Percentiles rank a stretch among this genome's conserved stretches.
Evolutionary conservation across 2,329 filamentous ascomycete genomes (phyloP).

Genomic region (Annulohypoxylon truncatum): DNA sequence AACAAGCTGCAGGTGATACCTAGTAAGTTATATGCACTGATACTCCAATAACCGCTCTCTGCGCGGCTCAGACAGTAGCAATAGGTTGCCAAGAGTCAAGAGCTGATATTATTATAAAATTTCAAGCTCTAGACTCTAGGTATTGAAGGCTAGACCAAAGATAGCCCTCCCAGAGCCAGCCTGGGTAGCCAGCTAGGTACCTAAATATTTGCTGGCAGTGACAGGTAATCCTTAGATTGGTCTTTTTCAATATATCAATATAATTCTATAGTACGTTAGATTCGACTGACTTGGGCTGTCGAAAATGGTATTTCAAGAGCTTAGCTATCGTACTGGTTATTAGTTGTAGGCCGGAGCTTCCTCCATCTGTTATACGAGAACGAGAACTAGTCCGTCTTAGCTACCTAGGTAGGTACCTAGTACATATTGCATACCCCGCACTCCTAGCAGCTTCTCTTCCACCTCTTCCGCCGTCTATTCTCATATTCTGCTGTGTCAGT

Average conservation of each 20-base stretch:
- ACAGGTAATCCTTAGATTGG: too few relatives aligned
- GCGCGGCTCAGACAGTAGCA: slow-evolving; percentile 9
- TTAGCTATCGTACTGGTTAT: too few relatives aligned
- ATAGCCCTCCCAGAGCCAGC: not conserved
- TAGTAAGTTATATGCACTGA: not conserved
- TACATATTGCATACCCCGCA: slow-evolving; percentile 11
- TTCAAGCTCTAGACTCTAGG: not conserved
- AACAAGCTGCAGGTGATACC: slow-evolving; percentile 20
- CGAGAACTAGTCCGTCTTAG: not conserved
- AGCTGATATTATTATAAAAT: not conserved
- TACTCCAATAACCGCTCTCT: slow-evolving; percentile 18
- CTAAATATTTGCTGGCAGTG: not conserved
- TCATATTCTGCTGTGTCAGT: not conserved
- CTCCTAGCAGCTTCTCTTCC: not conserved
- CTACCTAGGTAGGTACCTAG: not conserved
- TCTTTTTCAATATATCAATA: not conserved
- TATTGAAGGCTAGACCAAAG: not conserved
- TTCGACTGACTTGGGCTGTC: too few relatives aligned
- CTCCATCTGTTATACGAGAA: not conserved
- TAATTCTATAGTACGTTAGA: not conserved
- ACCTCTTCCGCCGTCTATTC: not conserved
- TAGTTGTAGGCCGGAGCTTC: too few relatives aligned
- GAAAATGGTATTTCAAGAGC: too few relatives aligned
- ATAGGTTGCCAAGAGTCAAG: not conserved
- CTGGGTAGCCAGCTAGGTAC: not conserved